A percentile compares a stretch with the other conserved stretches of the same genome.
Conservation (phyloP, 1,284 basidiomycete species). For the Leucoagaricus sp. region DNA sequence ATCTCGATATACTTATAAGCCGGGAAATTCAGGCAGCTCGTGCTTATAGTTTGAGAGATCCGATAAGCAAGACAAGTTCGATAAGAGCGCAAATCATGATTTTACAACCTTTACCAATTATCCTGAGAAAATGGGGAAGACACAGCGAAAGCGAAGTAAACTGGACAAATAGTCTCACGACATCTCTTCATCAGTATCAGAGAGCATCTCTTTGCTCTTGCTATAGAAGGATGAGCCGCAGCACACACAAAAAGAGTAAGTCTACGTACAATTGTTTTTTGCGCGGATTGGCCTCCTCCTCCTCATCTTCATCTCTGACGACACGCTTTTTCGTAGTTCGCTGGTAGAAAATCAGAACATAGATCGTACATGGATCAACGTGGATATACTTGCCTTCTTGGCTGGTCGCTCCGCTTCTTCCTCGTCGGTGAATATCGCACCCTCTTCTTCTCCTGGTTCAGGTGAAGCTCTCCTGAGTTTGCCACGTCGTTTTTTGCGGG, state of each 20-base stretch:
- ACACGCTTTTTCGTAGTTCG: constrained; percentile 64
- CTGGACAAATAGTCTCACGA: constrained; percentile 22
- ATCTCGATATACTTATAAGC: no score
- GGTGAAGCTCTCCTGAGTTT: constrained; percentile 47
- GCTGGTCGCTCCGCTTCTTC: constrained; percentile 64
- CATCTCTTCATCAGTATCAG: constrained; percentile 77
- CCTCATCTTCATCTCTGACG: constrained; percentile 76
- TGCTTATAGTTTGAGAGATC: no score
- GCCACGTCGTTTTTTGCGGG: constrained; percentile 55
- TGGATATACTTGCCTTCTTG: constrained; percentile 56
- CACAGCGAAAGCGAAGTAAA: background rate
- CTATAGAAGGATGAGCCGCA: constrained; percentile 36
- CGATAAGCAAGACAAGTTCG: no score
- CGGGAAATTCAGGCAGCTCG: no score
- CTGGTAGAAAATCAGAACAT: constrained; percentile 33
- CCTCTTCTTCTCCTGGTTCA: constrained; percentile 53
- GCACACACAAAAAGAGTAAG: constrained; percentile 5
- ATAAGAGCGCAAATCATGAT: background rate
- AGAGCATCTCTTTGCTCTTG: constrained; percentile 79
- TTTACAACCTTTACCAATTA: background rate
- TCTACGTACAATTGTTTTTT: constrained; percentile 74
- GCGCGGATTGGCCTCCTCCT: constrained; percentile 52
- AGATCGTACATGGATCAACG: background rate
- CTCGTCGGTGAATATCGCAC: constrained; percentile 66
- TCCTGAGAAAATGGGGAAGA: background rate